phyloP scores from a whole-genome alignment of 2,329 filamentous ascomycete species.

The Colletotrichum filicis region DNA sequence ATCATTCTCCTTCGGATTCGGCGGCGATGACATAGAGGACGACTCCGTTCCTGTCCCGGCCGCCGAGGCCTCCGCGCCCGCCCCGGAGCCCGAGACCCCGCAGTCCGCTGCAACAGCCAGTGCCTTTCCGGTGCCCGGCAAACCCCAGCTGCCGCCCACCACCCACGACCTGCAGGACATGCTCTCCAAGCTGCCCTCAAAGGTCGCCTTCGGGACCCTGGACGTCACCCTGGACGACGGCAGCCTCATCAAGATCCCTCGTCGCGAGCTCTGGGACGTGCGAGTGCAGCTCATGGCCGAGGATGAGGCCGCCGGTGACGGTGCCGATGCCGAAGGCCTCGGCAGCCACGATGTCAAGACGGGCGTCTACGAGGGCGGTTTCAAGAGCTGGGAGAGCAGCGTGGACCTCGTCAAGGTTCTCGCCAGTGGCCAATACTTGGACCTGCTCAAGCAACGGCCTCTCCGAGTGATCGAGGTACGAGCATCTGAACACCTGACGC shows the following conservation, averaged over 20 bases:
- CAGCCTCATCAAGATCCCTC: conserved; percentile 67
- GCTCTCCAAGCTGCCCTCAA: conserved; percentile 73
- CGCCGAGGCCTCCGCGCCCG: conserved; percentile 38
- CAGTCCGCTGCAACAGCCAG: conserved; percentile 43
- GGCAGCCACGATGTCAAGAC: conserved; percentile 81
- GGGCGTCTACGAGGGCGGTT: conserved; percentile 86
- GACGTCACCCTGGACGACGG: conserved; percentile 69
- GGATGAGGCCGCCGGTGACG: conserved; percentile 57
- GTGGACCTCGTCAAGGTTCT: conserved; percentile 81
- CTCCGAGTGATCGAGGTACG: conserved; percentile 66
- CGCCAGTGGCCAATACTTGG: conserved; percentile 52
- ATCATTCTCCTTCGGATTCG: conserved; percentile 71
- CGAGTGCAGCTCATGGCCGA: conserved; percentile 84
- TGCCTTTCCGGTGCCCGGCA: conserved; percentile 72
- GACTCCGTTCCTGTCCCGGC: conserved; percentile 38
- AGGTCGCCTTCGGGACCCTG: conserved; percentile 76
- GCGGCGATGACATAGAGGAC: conserved; percentile 72
- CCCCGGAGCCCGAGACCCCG: conserved; percentile 38
- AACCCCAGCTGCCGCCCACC: conserved; percentile 67
- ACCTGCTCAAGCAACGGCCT: conserved; percentile 45
- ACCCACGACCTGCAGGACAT: conserved; percentile 62
- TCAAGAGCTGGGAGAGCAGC: conserved; percentile 92
- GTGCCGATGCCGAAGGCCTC: conserved; percentile 60
- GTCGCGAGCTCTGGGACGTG: conserved; percentile 85
- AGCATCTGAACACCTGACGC: conserved; percentile 15